Evolutionary conservation across 306 rosid genomes (phyloP), one percentile per base, ranked within the genome.

Genomic region (Dalbergia cultrata): DNA sequence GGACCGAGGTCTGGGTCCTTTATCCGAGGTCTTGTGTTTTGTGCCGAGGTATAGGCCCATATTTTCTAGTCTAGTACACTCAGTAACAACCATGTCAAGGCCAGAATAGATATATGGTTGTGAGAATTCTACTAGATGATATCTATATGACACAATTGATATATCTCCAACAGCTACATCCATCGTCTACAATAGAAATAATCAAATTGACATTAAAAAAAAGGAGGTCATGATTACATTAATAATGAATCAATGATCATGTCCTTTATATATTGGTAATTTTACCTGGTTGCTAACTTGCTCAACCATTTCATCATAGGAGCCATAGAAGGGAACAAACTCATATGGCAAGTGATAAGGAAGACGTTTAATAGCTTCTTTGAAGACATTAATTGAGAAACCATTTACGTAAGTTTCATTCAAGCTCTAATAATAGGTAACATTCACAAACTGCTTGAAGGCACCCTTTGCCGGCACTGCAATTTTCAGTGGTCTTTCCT

Each of bases 121-220:
- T 58, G 92, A 59, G 82, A 85, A 89, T 10, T 85, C 89, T 0
- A 79, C 92, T 45, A 78, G 70, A 61, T 35, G 82, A 75, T 74
- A 88, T 61, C 95, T 78, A 19, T 85, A 71, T 21, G 89, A 86
- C 53, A 80, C 26, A 75, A 88, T 84, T 58, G 79, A 74, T 64
- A 81, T 86, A 68, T 90, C 95, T 5, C 97, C 95, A 7, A 87
- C 90, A 11, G 91, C 95, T 49, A 84, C 94, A 82, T 86, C 92
- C 9, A 85, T 47, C 33, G 59, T 72, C 89, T 92, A 71, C 47
- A 47, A 71, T 13, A 83, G 12, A 77, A 49, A 61, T 13, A 70
- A 21, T 10, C 57, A 1, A 10, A 53, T n/a, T n/a, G 35, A 18
- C 68, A 13, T 21, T 5, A 18, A 6, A 59, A 70, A 62, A 41